Conservation (phyloP, 768 basidiomycete genomes). For the Panus rudis region DNA sequence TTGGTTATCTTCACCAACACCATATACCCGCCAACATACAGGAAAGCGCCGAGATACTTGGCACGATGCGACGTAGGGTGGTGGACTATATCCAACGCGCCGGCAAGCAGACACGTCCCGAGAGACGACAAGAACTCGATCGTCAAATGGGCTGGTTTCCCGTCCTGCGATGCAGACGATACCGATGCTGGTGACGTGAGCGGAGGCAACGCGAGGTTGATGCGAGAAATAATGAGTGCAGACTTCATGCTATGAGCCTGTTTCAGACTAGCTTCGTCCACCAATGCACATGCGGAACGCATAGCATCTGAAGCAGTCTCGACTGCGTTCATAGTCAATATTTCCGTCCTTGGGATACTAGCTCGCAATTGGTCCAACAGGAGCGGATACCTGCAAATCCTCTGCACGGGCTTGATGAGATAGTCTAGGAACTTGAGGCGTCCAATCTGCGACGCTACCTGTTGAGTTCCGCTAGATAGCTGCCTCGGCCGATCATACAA, state of each 20-base stretch:
- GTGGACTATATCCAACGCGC: conserved; percentile 84
- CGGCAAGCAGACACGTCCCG: conserved; percentile 72
- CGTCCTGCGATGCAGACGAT: conserved; percentile 13
- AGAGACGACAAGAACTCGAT: conserved; percentile 64
- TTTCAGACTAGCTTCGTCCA: conserved; percentile 30
- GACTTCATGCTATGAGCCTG: conserved; percentile 19
- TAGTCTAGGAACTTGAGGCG: conserved; percentile 75
- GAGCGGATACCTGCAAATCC: conserved; percentile 92
- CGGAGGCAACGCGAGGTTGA: conserved; percentile 5
- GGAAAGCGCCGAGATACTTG: conserved; percentile 85
- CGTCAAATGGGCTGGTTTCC: conserved; percentile 27
- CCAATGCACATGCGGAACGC: conserved; percentile 66
- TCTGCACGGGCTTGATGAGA: conserved; percentile 94
- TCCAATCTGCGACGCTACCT: conserved; percentile 15
- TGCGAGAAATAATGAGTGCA: conserved; percentile 17
- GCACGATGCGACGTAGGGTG: conserved; percentile 43
- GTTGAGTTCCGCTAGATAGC: conserved; percentile 2
- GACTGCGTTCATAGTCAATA: conserved; percentile 14
- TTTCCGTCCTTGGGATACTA: neutral
- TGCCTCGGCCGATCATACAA: neutral
- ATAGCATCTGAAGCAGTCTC: conserved; percentile 58
- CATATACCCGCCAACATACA: conserved; percentile 82
- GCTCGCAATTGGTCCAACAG: conserved; percentile 69
- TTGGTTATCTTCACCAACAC: conserved; percentile 83
- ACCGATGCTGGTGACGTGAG: conserved; percentile 7